A percentile compares a stretch with the other conserved stretches of the same genome.
Evolutionary conservation across 2,329 filamentous ascomycete genomes (phyloP).

Genomic region (Pseudogymnoascus sp.): DNA sequence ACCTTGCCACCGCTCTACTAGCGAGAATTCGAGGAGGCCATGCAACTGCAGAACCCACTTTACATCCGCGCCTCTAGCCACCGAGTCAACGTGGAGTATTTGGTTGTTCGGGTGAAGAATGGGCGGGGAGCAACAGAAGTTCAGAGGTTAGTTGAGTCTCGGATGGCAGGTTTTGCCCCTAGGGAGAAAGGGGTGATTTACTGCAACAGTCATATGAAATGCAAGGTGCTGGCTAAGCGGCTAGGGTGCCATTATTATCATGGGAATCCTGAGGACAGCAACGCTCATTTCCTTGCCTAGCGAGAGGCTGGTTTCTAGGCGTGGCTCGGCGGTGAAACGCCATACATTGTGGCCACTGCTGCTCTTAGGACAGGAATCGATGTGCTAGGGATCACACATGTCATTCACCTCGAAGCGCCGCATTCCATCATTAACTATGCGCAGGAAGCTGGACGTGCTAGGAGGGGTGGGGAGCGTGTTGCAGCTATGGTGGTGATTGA

Average conservation of each 20-base stretch:
- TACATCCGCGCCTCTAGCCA: background rate
- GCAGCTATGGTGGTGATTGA: background rate
- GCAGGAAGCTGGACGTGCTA: slow-evolving; percentile 12
- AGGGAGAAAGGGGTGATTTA: background rate
- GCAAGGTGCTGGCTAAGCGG: slow-evolving; percentile 5
- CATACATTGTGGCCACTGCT: slow-evolving; percentile 18
- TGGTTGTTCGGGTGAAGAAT: background rate
- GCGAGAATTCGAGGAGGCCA: slow-evolving; percentile 3
- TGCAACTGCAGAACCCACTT: background rate
- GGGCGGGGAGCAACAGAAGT: background rate
- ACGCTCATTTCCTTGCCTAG: background rate
- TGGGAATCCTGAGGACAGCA: background rate
- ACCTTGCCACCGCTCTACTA: background rate
- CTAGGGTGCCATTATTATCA: slow-evolving; percentile 9
- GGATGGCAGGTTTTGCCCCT: background rate
- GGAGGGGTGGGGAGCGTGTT: slow-evolving; percentile 11
- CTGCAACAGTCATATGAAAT: slow-evolving; percentile 6
- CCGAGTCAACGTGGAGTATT: background rate
- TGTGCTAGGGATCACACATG: slow-evolving; percentile 15
- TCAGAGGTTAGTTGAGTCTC: background rate
- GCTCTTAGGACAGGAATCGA: slow-evolving; percentile 18
- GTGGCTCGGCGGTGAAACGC: background rate
- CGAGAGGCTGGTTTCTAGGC: background rate
- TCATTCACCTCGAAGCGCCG: slow-evolving; percentile 12
- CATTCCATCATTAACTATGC: slow-evolving; percentile 15